Percentiles rank a stretch among this genome's conserved stretches.
phyloP scores from a whole-genome alignment of 306 rosid genomes.

The Carpinus viminea region DNA sequence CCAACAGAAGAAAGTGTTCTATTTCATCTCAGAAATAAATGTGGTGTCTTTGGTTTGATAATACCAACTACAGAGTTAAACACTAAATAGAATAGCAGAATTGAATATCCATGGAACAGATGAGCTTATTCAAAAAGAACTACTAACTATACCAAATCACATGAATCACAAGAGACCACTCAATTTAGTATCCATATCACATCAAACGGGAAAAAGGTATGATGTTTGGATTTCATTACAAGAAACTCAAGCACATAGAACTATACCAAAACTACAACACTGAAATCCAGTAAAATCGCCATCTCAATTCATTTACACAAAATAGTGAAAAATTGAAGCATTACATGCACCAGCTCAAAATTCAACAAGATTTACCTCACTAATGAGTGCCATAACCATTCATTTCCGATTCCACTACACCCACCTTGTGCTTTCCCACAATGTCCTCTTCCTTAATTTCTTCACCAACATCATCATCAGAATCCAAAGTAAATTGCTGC shows the following conservation, averaged over 20 bases:
- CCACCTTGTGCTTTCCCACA: constrained; percentile 35
- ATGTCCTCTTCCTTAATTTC: constrained; percentile 39
- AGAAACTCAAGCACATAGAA: constrained; percentile 4
- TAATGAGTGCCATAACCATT: constrained; percentile 53
- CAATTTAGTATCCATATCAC: constrained; percentile 3
- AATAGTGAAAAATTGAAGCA: not conserved
- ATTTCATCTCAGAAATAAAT: not conserved
- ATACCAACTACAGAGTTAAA: not conserved
- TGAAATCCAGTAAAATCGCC: constrained; percentile 13
- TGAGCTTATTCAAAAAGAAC: not conserved
- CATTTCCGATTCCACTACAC: constrained; percentile 37
- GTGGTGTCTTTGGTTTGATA: not conserved
- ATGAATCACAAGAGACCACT: not conserved
- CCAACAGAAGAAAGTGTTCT: not conserved
- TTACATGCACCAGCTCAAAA: constrained; percentile 19
- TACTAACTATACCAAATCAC: not conserved
- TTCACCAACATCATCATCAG: constrained; percentile 46
- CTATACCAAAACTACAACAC: constrained; percentile 23
- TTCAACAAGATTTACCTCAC: constrained; percentile 31
- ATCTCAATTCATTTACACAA: constrained; percentile 28
- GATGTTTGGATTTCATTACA: not conserved
- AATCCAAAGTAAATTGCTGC: constrained; percentile 68
- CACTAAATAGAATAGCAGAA: not conserved
- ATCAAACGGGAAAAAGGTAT: constrained; percentile 1
- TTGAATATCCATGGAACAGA: not conserved